These are phyloP conservation scores for Blumeria hordei DNA, from an alignment of 2,329 filamentous ascomycete genomes.

Conservation along the genomic window DNA sequence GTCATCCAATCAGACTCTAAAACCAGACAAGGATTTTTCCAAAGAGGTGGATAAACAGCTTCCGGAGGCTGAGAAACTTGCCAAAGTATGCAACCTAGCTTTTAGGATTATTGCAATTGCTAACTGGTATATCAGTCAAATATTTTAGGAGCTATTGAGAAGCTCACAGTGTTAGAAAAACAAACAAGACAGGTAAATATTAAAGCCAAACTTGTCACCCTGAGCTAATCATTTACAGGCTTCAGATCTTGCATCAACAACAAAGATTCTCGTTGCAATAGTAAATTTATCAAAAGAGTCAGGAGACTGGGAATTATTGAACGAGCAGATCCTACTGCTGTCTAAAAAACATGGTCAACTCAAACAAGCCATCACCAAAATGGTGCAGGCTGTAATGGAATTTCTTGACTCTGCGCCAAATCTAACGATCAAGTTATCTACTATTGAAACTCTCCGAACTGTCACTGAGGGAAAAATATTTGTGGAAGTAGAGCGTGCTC, in stretches of 20 bases:
- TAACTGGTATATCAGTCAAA: conserved; percentile 31
- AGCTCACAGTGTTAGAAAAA: conserved; percentile 79
- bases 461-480: conserved; percentile 99
- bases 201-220: conserved; percentile 3
- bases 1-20: conserved; percentile 4
- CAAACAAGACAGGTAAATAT: conserved; percentile 68
- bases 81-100: conserved; percentile 35
- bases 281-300: conserved; percentile 86
- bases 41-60: conserved; percentile 87
- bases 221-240: conserved; percentile 30
- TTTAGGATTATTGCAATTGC: background rate
- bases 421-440: conserved; percentile 66
- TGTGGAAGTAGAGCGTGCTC: conserved; percentile 90
- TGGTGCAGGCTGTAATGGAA: conserved; percentile 89
- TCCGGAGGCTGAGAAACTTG: conserved; percentile 71
- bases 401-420: conserved; percentile 74
- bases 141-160: conserved; percentile 73
- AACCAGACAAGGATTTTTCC: conserved; percentile 91
- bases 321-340: conserved; percentile 82
- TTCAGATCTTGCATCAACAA: conserved; percentile 88
- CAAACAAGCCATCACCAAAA: conserved; percentile 95
- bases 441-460: conserved; percentile 86
- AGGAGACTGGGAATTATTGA: conserved; percentile 81
- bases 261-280: conserved; percentile 63
- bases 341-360: conserved; percentile 99